phyloP scores from a whole-genome alignment of 352 stramenopile genomes.

The Pythium grandisporangium region DNA sequence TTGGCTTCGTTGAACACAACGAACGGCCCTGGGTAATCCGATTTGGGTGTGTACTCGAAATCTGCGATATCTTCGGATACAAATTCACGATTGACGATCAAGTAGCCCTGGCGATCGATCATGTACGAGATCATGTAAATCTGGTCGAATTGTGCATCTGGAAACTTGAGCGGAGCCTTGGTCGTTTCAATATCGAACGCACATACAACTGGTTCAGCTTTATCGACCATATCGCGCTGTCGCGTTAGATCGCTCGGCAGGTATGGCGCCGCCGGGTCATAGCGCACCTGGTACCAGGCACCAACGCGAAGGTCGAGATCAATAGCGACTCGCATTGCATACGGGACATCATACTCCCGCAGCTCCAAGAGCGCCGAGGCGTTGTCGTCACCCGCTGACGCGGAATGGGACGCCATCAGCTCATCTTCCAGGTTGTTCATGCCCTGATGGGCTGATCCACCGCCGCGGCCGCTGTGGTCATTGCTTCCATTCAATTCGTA shows the following conservation, averaged over 20 bases:
- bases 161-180: slow-evolving; percentile 99
- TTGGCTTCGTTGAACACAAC: slow-evolving; percentile 95
- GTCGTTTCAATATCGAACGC: slow-evolving; percentile 99
- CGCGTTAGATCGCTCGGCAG: slow-evolving; percentile 30
- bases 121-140: slow-evolving; percentile 99
- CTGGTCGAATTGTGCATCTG: slow-evolving; percentile 93
- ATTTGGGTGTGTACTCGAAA: slow-evolving; percentile 99
- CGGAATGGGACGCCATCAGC: slow-evolving; percentile 4
- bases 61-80: slow-evolving; percentile 96
- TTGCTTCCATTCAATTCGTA: too few relatives aligned
- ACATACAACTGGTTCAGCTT: slow-evolving; percentile 91
- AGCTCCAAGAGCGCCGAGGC: slow-evolving; percentile 86
- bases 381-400: slow-evolving; percentile 33
- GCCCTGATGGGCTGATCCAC: neutral
- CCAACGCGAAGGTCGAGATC: slow-evolving; percentile 95
- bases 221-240: slow-evolving; percentile 87
- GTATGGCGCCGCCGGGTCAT: slow-evolving; percentile 58
- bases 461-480: slow-evolving; percentile 21
- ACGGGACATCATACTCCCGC: slow-evolving; percentile 98
- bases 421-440: slow-evolving; percentile 23
- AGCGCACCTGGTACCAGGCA: slow-evolving; percentile 94
- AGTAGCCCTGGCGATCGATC: slow-evolving; percentile 92
- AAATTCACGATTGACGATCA: slow-evolving; percentile 96
- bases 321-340: slow-evolving; percentile 94
- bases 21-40: slow-evolving; percentile 88